These are phyloP conservation scores for Cyclocybe aegerita DNA, from an alignment of 768 basidiomycete species.

Conservation along the genomic window DNA sequence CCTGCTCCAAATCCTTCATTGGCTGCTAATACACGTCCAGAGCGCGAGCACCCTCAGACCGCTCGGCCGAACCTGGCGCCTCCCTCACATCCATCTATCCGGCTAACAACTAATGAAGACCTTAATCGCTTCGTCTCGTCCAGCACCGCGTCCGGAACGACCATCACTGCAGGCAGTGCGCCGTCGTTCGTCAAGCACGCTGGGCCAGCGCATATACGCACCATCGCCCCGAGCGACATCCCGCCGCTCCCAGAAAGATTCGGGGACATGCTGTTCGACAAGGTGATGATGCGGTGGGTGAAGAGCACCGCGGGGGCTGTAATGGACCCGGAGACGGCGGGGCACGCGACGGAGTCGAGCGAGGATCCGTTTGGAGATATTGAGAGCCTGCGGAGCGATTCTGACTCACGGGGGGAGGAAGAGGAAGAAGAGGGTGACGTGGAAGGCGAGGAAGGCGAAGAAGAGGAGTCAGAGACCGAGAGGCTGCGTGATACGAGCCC, in stretches of 20 bases:
- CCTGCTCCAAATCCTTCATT: constrained; percentile 10
- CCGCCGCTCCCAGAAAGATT: constrained; percentile 73
- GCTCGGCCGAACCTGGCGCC: constrained; percentile 27
- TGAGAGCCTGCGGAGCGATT: constrained; percentile 78
- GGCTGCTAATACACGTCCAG: constrained; percentile 8
- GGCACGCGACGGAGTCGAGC: constrained; percentile 48
- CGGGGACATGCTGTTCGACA: constrained; percentile 88
- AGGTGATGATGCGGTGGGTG: constrained; percentile 82
- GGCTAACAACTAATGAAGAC: constrained; percentile 60
- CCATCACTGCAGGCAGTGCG: constrained; percentile 67
- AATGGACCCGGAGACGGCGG: constrained; percentile 25
- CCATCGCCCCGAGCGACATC: constrained; percentile 80
- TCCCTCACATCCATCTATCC: constrained; percentile 53
- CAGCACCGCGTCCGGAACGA: constrained; percentile 79
- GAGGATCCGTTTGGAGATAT: constrained; percentile 94
- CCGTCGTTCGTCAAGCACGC: constrained; percentile 85
- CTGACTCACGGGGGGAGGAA: constrained; percentile 31
- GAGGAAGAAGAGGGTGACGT: constrained; percentile 8
- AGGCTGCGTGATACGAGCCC: constrained; percentile 10
- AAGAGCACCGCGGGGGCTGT: constrained; percentile 48
- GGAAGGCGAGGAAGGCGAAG: not conserved
- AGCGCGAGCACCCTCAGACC: constrained; percentile 4
- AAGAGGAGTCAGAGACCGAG: constrained; percentile 1
- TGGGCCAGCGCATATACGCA: constrained; percentile 75
- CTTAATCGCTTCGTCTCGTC: constrained; percentile 89